Conservation (phyloP, 441 rosid genomes). For the Codiaeum variegatum region DNA sequence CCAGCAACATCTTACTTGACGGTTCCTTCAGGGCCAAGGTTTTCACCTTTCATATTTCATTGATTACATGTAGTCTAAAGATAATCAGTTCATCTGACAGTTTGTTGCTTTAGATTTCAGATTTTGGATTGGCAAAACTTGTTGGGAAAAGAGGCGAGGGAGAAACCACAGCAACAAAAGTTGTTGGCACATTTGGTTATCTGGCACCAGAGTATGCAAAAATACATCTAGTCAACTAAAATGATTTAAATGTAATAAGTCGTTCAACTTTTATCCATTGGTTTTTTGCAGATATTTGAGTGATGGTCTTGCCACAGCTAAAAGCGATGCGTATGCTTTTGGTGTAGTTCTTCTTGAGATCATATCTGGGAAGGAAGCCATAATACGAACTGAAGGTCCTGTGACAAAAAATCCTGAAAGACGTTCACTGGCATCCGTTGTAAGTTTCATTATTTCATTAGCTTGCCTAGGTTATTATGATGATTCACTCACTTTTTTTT, state of each 20-base stretch:
- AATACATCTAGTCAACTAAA: conserved; percentile 6
- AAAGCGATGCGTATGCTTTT: conserved; percentile 94
- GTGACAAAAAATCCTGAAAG: conserved; percentile 62
- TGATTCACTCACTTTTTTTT: background rate
- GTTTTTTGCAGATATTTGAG: conserved; percentile 66
- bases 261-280: conserved; percentile 14
- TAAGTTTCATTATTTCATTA: conserved; percentile 38
- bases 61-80: conserved; percentile 3
- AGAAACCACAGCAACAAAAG: conserved; percentile 82
- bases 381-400: conserved; percentile 59
- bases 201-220: conserved; percentile 89
- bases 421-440: conserved; percentile 78
- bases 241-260: conserved; percentile 11
- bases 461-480: conserved; percentile 4
- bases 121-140: conserved; percentile 92
- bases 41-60: conserved; percentile 8
- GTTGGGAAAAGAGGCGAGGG: conserved; percentile 74
- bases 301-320: conserved; percentile 81
- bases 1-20: conserved; percentile 89
- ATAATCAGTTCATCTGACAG: background rate
- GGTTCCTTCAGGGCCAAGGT: conserved; percentile 91
- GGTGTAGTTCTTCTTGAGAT: conserved; percentile 92
- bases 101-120: conserved; percentile 63
- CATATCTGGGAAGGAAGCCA: conserved; percentile 86
- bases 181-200: conserved; percentile 95